Percentiles rank a stretch among this genome's conserved stretches.
Evolutionary conservation across 768 basidiomycete genomes (phyloP).

Genomic region (Roridomyces roridus): DNA sequence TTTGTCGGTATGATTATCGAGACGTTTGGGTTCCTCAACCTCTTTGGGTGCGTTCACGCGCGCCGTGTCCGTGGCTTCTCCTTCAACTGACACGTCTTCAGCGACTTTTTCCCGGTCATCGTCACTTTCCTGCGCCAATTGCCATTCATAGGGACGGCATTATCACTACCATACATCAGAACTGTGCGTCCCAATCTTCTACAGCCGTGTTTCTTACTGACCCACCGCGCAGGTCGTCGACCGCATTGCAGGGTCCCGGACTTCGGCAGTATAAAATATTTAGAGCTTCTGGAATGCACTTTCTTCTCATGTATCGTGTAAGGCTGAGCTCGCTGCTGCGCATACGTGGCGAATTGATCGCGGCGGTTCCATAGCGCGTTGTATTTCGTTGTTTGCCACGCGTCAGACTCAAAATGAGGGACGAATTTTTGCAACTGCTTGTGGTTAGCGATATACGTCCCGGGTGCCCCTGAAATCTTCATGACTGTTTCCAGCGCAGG

Average conservation of each 20-base stretch:
- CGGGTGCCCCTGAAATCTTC: neutral
- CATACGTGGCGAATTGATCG: conserved; percentile 14
- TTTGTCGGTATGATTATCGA: conserved; percentile 94
- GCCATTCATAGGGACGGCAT: conserved; percentile 86
- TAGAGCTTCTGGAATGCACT: conserved; percentile 13
- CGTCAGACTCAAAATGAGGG: conserved; percentile 13
- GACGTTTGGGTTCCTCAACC: conserved; percentile 95
- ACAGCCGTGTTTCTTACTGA: neutral
- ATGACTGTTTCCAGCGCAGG: conserved; percentile 34
- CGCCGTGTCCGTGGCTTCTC: neutral
- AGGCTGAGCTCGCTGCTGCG: neutral
- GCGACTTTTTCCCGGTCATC: conserved; percentile 99
- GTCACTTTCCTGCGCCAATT: conserved; percentile 95
- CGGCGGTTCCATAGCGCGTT: neutral
- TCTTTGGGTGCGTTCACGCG: conserved; percentile 81
- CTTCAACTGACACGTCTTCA: conserved; percentile 42
- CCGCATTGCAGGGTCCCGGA: conserved; percentile 79
- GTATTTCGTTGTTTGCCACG: neutral
- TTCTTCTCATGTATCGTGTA: neutral
- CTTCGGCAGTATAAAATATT: conserved; percentile 63
- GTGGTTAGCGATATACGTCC: conserved; percentile 12
- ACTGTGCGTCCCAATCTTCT: conserved; percentile 57
- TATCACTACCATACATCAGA: conserved; percentile 89
- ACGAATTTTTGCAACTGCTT: conserved; percentile 19
- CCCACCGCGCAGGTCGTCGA: conserved; percentile 65